phyloP scores from a whole-genome alignment of 768 basidiomycete genomes.

The Boletus pseudopeckii region DNA sequence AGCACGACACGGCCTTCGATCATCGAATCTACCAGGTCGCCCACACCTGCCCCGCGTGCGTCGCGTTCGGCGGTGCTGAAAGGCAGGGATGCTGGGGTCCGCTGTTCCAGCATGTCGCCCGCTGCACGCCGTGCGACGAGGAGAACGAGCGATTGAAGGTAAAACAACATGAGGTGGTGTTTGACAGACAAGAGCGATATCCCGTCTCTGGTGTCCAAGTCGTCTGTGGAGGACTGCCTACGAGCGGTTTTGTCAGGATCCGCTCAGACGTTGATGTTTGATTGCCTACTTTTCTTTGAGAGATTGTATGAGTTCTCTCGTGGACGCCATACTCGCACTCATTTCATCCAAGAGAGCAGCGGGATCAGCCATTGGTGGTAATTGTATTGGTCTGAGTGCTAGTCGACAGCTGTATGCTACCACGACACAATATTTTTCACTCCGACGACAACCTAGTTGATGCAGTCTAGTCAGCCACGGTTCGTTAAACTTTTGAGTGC shows the following conservation, averaged over 20 bases:
- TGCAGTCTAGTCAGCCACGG: slow-evolving; percentile 7
- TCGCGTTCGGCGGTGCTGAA: slow-evolving; percentile 54
- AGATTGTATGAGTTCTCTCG: slow-evolving; percentile 52
- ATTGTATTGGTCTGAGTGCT: background rate
- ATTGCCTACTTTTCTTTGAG: slow-evolving; percentile 52
- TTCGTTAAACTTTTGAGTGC: background rate
- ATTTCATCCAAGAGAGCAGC: slow-evolving; percentile 48
- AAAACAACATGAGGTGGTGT: slow-evolving; percentile 78
- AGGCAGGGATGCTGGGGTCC: slow-evolving; percentile 45
- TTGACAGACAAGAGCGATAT: slow-evolving; percentile 91
- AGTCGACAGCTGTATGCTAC: slow-evolving; percentile 1
- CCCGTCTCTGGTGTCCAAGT: slow-evolving; percentile 63
- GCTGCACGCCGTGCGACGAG: slow-evolving; percentile 65
- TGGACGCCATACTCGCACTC: slow-evolving; percentile 58
- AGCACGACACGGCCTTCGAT: slow-evolving; percentile 78
- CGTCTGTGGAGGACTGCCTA: slow-evolving; percentile 32
- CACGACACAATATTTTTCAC: background rate
- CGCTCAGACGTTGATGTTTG: background rate
- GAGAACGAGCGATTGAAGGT: slow-evolving; percentile 79
- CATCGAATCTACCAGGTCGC: slow-evolving; percentile 77
- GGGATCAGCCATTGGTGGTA: slow-evolving; percentile 19
- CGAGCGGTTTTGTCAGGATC: slow-evolving; percentile 12
- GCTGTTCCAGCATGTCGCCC: slow-evolving; percentile 57
- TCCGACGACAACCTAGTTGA: background rate
- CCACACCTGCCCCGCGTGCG: slow-evolving; percentile 53